Evolutionary conservation across 495 filamentous ascomycete genomes (phyloP), one percentile per base, ranked within the genome.

Genomic region (Hypoxylon lienhwacheense): DNA sequence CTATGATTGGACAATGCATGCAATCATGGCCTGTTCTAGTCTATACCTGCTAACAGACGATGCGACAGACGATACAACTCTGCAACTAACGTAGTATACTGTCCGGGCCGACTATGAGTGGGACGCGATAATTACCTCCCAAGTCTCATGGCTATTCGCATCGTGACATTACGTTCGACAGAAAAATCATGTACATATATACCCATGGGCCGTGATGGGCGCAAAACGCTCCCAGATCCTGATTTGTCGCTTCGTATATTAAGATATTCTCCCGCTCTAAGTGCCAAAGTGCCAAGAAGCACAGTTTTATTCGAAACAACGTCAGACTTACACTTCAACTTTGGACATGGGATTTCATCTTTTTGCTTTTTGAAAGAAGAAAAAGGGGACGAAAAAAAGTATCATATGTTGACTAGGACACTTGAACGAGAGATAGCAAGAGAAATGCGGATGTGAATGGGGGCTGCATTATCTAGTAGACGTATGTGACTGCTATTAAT

Each of bases 51-150:
- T 26, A 12, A 5, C 20, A 7, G 37, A 25, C 21, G 12, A 34
- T 16, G 28, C 8, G 41, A 8, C 7, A 45, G 7, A 45, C 15
- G 52, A 48, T 39, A 14, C 22, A 19, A 32, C 42, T 55, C 43
- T 40, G 14, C 14, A 28, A 34, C 28, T 20, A n/a, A 29, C 29
- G 15, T 47, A 31, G 35, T 28, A 42, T 47, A 36, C 20, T 47
- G 15, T 4, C 42, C 52, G 52, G 52, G 29, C 52, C 52, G 52
- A 55, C 52, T 55, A 4, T n/a, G 0, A 24, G 42, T 55, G 35
- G 44, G 19, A 47, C 48, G 26, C 25, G 41, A 10, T 12, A 20
- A 7, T n/a, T 44, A 44, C 41, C 24, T 17, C 5, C 22, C 14
- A 0, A 7, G 16, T 26, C 21, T 17, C 41, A 44, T 17, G 8